Evolutionary conservation across 2,329 filamentous ascomycete species (phyloP).

Genomic region (Tolypocladium album): DNA sequence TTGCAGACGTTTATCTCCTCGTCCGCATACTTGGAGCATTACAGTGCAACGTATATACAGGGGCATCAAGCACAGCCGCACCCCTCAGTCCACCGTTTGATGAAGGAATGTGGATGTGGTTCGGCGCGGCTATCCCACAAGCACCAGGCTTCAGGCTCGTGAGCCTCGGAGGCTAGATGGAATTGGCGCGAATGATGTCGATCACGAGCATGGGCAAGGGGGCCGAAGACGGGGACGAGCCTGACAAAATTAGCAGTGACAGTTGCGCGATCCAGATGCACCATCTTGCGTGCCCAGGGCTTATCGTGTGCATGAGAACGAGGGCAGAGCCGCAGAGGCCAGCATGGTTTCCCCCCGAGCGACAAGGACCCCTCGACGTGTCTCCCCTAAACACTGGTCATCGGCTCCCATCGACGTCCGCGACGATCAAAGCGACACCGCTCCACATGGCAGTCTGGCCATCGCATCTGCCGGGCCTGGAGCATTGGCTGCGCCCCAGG

Average conservation of each 20-base stretch:
- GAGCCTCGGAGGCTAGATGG: not conserved
- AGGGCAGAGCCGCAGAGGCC: not conserved
- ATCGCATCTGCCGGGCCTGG: too few relatives aligned
- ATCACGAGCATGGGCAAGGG: not conserved
- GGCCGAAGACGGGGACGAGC: not conserved
- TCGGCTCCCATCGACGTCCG: not conserved
- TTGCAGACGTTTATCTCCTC: not conserved
- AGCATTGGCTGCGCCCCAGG: not conserved
- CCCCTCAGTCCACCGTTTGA: not conserved
- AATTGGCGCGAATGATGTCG: not conserved
- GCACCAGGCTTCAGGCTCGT: not conserved
- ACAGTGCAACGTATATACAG: not conserved
- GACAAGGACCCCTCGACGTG: not conserved
- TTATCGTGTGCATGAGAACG: not conserved
- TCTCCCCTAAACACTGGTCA: not conserved
- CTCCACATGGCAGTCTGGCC: too few relatives aligned
- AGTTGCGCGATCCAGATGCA: not conserved
- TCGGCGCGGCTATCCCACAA: not conserved
- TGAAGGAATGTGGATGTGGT: not conserved
- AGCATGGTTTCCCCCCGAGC: not conserved
- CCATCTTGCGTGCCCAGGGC: not conserved
- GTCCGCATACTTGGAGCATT: not conserved
- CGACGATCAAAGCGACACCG: not conserved
- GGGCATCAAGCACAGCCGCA: too few relatives aligned
- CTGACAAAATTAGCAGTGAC: not conserved